These are phyloP conservation scores for Phytophthora multivora DNA, from an alignment of 352 stramenopile genomes.

Conservation along the genomic window DNA sequence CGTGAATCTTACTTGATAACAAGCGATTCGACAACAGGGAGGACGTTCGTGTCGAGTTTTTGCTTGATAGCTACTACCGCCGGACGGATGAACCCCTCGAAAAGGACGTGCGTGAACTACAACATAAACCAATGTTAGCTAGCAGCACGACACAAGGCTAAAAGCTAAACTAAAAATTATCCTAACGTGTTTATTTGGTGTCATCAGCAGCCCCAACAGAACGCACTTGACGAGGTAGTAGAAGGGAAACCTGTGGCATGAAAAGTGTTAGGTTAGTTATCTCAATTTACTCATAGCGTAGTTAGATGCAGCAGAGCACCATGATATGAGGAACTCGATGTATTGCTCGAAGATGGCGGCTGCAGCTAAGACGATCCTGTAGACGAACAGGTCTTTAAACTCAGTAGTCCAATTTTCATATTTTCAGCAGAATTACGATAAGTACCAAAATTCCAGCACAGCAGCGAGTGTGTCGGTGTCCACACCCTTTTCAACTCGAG, in stretches of 20 bases:
- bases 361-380: slow-evolving; percentile 64
- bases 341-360: slow-evolving; percentile 70
- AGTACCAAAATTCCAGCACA: slow-evolving; percentile 71
- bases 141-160: not conserved
- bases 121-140: not conserved
- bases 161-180: not conserved
- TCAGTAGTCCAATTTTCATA: too few relatives aligned
- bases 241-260: slow-evolving; percentile 54
- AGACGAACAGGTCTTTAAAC: not conserved
- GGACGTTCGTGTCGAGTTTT: slow-evolving; percentile 48
- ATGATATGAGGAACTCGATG: slow-evolving; percentile 70
- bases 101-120: slow-evolving; percentile 68
- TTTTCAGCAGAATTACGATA: not conserved
- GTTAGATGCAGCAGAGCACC: slow-evolving; percentile 23
- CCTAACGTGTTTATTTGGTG: slow-evolving; percentile 60
- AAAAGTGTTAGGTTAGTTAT: not conserved
- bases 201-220: slow-evolving; percentile 58
- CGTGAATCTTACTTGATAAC: slow-evolving; percentile 45
- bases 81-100: slow-evolving; percentile 64
- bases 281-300: not conserved
- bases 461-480: slow-evolving; percentile 50
- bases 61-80: slow-evolving; percentile 44
- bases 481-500: slow-evolving; percentile 55
- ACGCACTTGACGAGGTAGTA: slow-evolving; percentile 81
- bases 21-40: slow-evolving; percentile 59